Conservation (phyloP, 495 filamentous ascomycete genomes). For the Tuber brumale region DNA sequence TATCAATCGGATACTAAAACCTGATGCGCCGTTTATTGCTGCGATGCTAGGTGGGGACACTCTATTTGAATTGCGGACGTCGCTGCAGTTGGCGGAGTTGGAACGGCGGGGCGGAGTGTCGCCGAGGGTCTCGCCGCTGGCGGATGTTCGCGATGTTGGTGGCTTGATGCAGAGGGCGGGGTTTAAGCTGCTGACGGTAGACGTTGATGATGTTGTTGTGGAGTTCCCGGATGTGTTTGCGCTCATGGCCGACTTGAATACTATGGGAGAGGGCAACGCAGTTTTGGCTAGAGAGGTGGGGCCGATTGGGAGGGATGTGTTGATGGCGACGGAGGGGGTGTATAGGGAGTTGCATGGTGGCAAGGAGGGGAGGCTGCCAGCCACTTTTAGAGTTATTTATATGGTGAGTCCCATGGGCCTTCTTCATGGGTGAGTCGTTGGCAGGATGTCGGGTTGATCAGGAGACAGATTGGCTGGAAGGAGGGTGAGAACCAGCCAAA, state of each 20-base stretch:
- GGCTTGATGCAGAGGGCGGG: constrained; percentile 78
- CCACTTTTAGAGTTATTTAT: constrained; percentile 49
- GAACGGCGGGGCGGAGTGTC: constrained; percentile 82
- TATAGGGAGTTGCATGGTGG: constrained; percentile 78
- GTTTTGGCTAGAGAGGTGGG: constrained; percentile 72
- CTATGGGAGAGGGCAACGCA: constrained; percentile 90
- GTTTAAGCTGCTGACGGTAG: constrained; percentile 92
- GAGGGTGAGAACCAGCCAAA: constrained; percentile 68
- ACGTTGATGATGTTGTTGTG: constrained; percentile 93
- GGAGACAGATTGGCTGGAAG: constrained; percentile 91
- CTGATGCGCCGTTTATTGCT: constrained; percentile 84
- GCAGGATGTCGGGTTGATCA: constrained; percentile 46
- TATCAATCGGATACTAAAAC: constrained; percentile 75
- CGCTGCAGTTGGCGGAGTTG: constrained; percentile 84
- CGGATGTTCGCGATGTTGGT: constrained; percentile 86
- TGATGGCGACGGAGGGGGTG: constrained; percentile 81
- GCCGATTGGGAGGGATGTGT: constrained; percentile 68
- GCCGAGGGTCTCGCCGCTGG: constrained; percentile 79
- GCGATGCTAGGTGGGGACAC: constrained; percentile 96
- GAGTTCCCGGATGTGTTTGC: constrained; percentile 90
- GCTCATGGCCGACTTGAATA: constrained; percentile 85
- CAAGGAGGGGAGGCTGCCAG: constrained; percentile 47
- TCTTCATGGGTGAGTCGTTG: neutral
- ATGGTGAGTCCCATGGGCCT: constrained; percentile 31
- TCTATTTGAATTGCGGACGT: constrained; percentile 87